Evolutionary conservation across 2,329 filamentous ascomycete genomes (phyloP), one percentile per base, ranked within the genome.

Genomic region (Fusarium albosuccineum): DNA sequence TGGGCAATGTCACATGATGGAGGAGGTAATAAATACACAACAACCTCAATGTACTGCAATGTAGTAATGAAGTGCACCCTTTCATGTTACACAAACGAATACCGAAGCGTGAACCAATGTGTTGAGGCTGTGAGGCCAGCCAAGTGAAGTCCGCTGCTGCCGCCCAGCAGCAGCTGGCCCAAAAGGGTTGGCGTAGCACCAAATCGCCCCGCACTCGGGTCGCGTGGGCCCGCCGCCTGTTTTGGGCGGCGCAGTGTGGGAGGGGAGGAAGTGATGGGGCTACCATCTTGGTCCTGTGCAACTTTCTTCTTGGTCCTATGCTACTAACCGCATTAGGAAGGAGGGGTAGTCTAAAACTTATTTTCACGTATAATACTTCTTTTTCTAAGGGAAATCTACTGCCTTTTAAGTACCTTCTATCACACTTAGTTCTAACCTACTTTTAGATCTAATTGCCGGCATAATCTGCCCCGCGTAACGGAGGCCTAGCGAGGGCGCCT

Each of bases 131-230:
- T 69, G 62, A 68, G 58, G 59, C 66, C 66, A 66, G 41, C 46
- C 53, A 60, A 66, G 30, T 55, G 44, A 52, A 46, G 30, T 46
- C 66, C 66, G 66, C 58, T 41, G 44, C 39, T 67, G 40, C 62
- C 58, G 66, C 66, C 17, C 50, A 60, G 50, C 27, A 40, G 46
- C 53, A 62, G 44, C 53, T 52, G 46, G 30, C 66, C 59, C 54
- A 49, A 60, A 68, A 44, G 17, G 64, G 66, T 30, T 53, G 52
- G 61, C 57, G 60, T 55, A 55, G 30, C 46, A 66, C 55, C 55
- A 63, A 57, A 34, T 33, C 39, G 54, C 62, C 62, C 66, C 58
- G 53, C 66, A 68, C 50, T 36, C 39, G 46, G 55, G 58, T 60
- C 44, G 51, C 52, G 55, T 57, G 48, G 41, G 53, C 40, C 37